These are phyloP conservation scores for Colletotrichum sp. DNA, from an alignment of 2,329 filamentous ascomycete species.

Conservation along the genomic window DNA sequence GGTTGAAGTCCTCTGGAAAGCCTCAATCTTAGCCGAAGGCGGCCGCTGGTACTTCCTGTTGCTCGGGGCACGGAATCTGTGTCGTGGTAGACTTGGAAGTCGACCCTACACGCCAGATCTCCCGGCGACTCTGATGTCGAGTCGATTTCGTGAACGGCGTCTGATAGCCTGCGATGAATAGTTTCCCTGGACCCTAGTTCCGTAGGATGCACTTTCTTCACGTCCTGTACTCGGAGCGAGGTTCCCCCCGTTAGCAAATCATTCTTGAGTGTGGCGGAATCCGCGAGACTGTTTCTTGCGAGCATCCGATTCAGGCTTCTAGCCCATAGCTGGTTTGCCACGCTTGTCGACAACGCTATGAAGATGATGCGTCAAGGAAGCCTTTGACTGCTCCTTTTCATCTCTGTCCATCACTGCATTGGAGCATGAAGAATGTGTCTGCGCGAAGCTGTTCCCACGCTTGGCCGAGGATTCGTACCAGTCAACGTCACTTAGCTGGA, in stretches of 20 bases:
- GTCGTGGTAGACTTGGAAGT: neutral
- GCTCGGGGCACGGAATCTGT: neutral
- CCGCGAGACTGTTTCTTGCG: neutral
- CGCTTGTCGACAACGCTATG: neutral
- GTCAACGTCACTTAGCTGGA: conserved; percentile 96
- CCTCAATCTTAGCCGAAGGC: neutral
- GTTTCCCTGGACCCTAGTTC: neutral
- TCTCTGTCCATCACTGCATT: neutral
- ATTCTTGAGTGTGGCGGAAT: neutral
- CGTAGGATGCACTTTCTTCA: neutral
- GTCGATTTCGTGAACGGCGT: neutral
- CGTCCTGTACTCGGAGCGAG: conserved; percentile 8
- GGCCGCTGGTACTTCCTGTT: neutral
- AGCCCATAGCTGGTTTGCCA: neutral
- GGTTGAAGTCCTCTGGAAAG: neutral
- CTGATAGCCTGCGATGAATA: neutral
- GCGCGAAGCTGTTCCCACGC: conserved; percentile 1
- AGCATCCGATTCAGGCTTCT: neutral
- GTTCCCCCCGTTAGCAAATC: conserved; percentile 2
- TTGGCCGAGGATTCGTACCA: conserved; percentile 67
- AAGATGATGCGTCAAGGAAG: neutral
- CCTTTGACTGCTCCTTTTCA: neutral
- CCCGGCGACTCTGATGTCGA: neutral
- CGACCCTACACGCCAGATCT: neutral
- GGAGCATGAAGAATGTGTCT: neutral